Evolutionary conservation across 2,329 filamentous ascomycete species (phyloP), one percentile per base, ranked within the genome.

Genomic region (Ceratocystis ficicola): DNA sequence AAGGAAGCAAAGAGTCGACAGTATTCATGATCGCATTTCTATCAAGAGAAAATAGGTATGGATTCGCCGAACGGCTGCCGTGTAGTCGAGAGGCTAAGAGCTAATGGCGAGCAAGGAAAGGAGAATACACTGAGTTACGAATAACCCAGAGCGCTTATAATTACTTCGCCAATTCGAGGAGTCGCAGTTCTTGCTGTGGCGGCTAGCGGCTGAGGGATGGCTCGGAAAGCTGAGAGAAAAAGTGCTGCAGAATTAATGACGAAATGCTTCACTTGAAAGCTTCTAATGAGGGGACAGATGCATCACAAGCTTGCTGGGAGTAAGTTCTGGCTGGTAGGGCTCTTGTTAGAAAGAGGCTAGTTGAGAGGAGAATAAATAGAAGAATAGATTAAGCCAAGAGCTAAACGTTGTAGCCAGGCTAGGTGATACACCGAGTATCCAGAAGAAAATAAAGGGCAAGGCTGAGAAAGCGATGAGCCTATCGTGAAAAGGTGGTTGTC

Each of bases 1-100:
- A 86, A 76, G 93, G 91, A 75, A 92, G 88, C 75, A 96, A 84
- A 76, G 89, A 86, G 80, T 96, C 93, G 77, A 89, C 82, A 17
- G 63, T 59, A 78, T 84, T 87, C 91, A 95, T 95, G 74, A 77
- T 87, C 80, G 76, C 77, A 80, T 78, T 73, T 46, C 55, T 28
- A 22, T 50, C 32, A n/a, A n/a, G 17, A 36, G 30, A 8, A 25
- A 8, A 36, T n/a, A 7, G 55, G 55, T 52, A 10, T 48, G 48
- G 20, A 25, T 8, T 52, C 10, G 48, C 17, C 2, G n/a, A 52
- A 52, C 10, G 22, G n/a, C 48, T 36, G 32, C 8, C 20, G n/a
- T 41, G 48, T 57, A 7, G 55, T 32, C 28, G 28, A 41, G 36
- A 41, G 55, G 20, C 50, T 15, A 28, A 30, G 50, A 55, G 25